These are phyloP conservation scores for Aspergillus homomorphus DNA, from an alignment of 495 filamentous ascomycete species.

Conservation along the genomic window DNA sequence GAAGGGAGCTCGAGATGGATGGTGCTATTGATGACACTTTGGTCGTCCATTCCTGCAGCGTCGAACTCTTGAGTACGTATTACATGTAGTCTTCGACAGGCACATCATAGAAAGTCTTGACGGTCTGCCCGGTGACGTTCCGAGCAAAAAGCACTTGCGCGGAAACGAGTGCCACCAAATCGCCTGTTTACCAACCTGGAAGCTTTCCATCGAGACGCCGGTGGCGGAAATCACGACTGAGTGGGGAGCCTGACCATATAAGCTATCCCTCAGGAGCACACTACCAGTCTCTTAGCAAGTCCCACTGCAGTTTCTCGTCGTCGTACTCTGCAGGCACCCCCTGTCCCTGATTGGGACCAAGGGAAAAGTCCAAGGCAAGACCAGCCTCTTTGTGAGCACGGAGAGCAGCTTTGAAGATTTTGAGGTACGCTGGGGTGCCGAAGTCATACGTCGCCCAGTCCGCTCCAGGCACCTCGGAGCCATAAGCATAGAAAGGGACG, in stretches of 20 bases:
- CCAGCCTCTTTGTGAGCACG: slow-evolving; percentile 36
- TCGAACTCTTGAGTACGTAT: slow-evolving; percentile 16
- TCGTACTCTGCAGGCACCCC: slow-evolving; percentile 42
- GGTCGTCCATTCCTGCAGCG: slow-evolving; percentile 16
- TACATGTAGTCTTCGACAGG: slow-evolving; percentile 8
- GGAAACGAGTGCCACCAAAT: slow-evolving; percentile 32
- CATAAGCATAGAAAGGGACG: slow-evolving; percentile 42
- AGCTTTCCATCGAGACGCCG: slow-evolving; percentile 28
- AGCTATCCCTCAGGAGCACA: neutral
- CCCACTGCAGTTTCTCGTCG: slow-evolving; percentile 35
- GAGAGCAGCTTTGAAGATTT: slow-evolving; percentile 35
- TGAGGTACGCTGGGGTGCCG: slow-evolving; percentile 40
- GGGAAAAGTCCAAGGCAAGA: slow-evolving; percentile 45
- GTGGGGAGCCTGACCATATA: slow-evolving; percentile 10
- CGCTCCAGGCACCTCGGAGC: slow-evolving; percentile 11
- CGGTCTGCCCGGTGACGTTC: slow-evolving; percentile 13
- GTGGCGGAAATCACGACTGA: slow-evolving; percentile 23
- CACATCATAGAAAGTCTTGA: slow-evolving; percentile 4
- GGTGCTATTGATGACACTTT: slow-evolving; percentile 19
- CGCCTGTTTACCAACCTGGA: slow-evolving; percentile 38
- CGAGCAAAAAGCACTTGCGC: slow-evolving; percentile 23
- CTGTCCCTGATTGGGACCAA: slow-evolving; percentile 48
- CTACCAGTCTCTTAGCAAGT: slow-evolving; percentile 28
- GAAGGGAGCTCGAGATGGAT: slow-evolving; percentile 12
- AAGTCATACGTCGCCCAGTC: slow-evolving; percentile 50